Conservation (phyloP, 2,329 filamentous ascomycete species). For the Chaetomiaceae sp. region DNA sequence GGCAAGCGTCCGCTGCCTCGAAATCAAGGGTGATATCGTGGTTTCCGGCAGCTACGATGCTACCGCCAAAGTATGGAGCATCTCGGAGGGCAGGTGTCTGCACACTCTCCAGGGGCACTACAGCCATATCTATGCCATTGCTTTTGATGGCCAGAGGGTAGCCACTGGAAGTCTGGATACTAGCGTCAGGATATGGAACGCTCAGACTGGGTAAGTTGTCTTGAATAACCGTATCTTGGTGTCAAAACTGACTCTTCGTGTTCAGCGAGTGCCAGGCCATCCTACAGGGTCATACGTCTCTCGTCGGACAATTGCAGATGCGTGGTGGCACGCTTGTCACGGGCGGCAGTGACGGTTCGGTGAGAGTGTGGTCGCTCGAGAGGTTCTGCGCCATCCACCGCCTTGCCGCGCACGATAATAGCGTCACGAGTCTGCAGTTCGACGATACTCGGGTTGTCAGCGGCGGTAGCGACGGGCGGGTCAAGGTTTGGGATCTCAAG, state of each 20-base stretch:
- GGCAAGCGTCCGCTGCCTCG: constrained; percentile 89
- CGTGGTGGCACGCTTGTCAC: constrained; percentile 91
- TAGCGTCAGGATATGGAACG: constrained; percentile 95
- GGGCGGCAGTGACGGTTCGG: constrained; percentile 91
- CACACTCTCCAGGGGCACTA: constrained; percentile 91
- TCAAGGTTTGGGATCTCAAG: constrained; percentile 97
- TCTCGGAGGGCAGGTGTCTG: constrained; percentile 88
- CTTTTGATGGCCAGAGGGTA: constrained; percentile 89
- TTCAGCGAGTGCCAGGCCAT: constrained; percentile 80
- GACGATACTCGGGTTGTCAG: constrained; percentile 94
- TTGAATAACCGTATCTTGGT: background rate
- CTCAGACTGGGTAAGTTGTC: constrained; percentile 67
- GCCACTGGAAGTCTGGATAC: constrained; percentile 96
- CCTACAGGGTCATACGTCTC: constrained; percentile 91
- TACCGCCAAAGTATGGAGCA: constrained; percentile 95
- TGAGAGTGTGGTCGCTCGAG: constrained; percentile 91
- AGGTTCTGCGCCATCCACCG: constrained; percentile 90
- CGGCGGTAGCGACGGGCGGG: constrained; percentile 92
- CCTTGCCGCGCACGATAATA: constrained; percentile 94
- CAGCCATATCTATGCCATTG: constrained; percentile 98
- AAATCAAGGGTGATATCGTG: constrained; percentile 92
- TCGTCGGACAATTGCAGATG: constrained; percentile 96
- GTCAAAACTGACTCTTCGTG: constrained; percentile 8
- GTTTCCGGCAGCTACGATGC: constrained; percentile 99
- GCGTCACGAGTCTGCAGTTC: constrained; percentile 95